phyloP scores from a whole-genome alignment of 2,329 filamentous ascomycete species.

The Sporothrix globosa region DNA sequence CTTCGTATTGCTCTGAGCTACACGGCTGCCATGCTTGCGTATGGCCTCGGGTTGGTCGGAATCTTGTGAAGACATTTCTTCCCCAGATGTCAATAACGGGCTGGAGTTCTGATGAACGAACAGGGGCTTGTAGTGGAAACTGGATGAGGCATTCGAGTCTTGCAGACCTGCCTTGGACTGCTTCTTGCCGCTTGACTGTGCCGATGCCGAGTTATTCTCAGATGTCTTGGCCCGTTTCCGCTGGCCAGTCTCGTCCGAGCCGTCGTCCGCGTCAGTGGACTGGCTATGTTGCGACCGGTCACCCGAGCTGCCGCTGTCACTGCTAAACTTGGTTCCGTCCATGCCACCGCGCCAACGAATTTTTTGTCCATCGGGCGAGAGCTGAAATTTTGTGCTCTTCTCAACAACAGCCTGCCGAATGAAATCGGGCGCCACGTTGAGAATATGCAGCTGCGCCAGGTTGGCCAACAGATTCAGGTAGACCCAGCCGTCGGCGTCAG shows the following conservation, averaged over 20 bases:
- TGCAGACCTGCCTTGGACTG: conserved; percentile 48
- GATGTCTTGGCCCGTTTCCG: conserved; percentile 54
- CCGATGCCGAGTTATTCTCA: conserved; percentile 44
- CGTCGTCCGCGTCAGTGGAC: conserved; percentile 55
- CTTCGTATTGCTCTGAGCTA: not conserved
- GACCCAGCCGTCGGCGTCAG: conserved; percentile 75
- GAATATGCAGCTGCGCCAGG: conserved; percentile 81
- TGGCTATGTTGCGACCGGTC: conserved; percentile 53
- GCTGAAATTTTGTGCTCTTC: conserved; percentile 73
- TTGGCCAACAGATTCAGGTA: conserved; percentile 80
- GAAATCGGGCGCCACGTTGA: conserved; percentile 79
- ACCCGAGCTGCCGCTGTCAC: conserved; percentile 60
- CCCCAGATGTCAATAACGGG: conserved; percentile 53
- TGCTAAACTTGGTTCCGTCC: conserved; percentile 66
- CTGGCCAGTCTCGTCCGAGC: conserved; percentile 48
- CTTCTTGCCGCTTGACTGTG: conserved; percentile 45
- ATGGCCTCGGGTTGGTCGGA: conserved; percentile 56
- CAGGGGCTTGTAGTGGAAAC: conserved; percentile 67
- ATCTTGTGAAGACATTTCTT: conserved; percentile 44
- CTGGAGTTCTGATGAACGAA: conserved; percentile 58
- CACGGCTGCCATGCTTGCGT: not conserved
- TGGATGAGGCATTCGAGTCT: conserved; percentile 48
- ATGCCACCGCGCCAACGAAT: conserved; percentile 76
- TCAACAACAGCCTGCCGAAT: conserved; percentile 71
- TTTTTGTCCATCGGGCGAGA: conserved; percentile 76